Conservation (phyloP, 805 yeast genomes). For the Maudiozyma bulderi region DNA sequence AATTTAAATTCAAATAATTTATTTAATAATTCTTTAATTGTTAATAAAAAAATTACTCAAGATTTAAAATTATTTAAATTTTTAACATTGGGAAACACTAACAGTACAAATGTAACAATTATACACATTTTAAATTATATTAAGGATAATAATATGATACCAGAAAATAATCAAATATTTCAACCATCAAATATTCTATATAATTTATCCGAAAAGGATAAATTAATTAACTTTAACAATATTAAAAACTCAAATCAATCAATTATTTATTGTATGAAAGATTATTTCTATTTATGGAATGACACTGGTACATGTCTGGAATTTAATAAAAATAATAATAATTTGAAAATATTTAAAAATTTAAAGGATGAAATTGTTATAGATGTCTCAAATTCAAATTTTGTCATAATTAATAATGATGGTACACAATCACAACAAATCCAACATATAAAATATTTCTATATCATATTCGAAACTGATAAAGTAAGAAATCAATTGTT, state of each 20-base stretch:
- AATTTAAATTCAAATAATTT: neutral
- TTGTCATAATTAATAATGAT: neutral
- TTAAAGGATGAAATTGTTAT: conserved; percentile 8
- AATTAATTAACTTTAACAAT: no score
- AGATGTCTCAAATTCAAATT: neutral
- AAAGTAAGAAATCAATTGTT: neutral
- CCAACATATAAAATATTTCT: neutral
- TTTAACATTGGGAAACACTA: no score
- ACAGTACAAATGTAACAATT: no score
- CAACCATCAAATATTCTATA: no score
- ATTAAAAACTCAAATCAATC: no score
- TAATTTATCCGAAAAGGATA: no score
- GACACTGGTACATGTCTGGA: conserved; percentile 10
- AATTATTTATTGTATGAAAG: conserved; percentile 7
- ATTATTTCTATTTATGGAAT: conserved; percentile 14
- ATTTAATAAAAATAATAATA: conserved; percentile 7
- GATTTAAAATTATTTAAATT: no score
- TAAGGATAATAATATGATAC: no score
- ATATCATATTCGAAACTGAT: neutral
- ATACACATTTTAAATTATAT: no score
- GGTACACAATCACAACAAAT: neutral
- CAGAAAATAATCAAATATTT: no score
- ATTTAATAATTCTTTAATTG: no score
- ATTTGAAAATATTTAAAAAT: conserved; percentile 5
- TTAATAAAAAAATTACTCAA: no score